Percentiles rank a stretch among this genome's conserved stretches.
Evolutionary conservation across 2,329 filamentous ascomycete species (phyloP).

Genomic region (Fusarium sublunatum): DNA sequence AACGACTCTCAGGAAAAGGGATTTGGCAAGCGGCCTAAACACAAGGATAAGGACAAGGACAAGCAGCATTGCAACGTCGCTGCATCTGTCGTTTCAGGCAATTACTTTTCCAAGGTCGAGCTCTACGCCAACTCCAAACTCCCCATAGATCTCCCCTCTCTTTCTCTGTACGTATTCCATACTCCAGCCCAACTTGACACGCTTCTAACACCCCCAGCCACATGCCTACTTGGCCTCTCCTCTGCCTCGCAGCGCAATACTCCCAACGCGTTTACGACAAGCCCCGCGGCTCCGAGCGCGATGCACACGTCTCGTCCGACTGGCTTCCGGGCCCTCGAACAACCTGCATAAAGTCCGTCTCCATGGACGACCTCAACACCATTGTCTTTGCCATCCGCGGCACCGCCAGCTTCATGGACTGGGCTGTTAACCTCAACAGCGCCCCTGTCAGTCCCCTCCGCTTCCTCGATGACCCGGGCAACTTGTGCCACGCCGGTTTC

Average conservation of each 20-base stretch:
- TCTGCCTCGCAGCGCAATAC: slow-evolving; percentile 83
- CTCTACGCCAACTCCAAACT: slow-evolving; percentile 82
- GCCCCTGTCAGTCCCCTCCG: slow-evolving; percentile 72
- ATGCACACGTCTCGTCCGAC: slow-evolving; percentile 77
- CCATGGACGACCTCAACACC: slow-evolving; percentile 80
- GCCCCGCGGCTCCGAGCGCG: slow-evolving; percentile 70
- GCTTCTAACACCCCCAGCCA: slow-evolving; percentile 60
- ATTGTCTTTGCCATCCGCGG: slow-evolving; percentile 88
- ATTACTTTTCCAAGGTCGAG: slow-evolving; percentile 80
- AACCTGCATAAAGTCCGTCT: slow-evolving; percentile 84
- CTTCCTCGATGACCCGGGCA: slow-evolving; percentile 82
- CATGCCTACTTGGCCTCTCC: slow-evolving; percentile 78
- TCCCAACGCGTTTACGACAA: slow-evolving; percentile 79
- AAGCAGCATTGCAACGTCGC: slow-evolving; percentile 32
- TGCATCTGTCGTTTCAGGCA: slow-evolving; percentile 55
- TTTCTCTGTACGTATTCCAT: slow-evolving; percentile 69
- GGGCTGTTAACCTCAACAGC: slow-evolving; percentile 83
- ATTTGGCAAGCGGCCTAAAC: slow-evolving; percentile 27
- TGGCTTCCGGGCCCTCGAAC: slow-evolving; percentile 82
- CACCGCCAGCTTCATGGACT: slow-evolving; percentile 83
- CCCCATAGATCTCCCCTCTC: slow-evolving; percentile 72
- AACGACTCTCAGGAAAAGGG: slow-evolving; percentile 12
- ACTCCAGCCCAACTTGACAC: not conserved
- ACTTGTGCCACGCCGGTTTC: slow-evolving; percentile 85
- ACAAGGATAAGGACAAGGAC: slow-evolving; percentile 38